A percentile compares a stretch with the other conserved stretches of the same genome.
These are phyloP conservation scores for Imleria badia DNA, from an alignment of 768 basidiomycete genomes.

Conservation along the genomic window DNA sequence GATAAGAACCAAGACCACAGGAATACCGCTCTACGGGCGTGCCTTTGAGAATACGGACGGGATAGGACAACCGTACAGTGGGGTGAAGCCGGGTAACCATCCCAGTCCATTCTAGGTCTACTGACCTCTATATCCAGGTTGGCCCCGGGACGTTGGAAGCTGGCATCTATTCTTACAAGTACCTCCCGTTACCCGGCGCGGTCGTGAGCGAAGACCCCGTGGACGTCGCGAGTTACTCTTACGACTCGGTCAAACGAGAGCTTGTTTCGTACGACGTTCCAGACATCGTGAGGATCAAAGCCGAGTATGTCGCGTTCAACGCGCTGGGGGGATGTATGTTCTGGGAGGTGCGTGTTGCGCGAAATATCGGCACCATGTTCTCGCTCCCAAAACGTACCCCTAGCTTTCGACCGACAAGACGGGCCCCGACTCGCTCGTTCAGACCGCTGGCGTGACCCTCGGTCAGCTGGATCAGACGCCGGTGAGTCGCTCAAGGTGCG, in stretches of 20 bases:
- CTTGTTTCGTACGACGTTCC: constrained; percentile 80
- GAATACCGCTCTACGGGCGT: constrained; percentile 80
- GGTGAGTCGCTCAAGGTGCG: constrained; percentile 18
- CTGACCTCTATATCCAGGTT: constrained; percentile 40
- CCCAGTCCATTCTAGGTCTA: not conserved
- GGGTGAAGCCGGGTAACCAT: constrained; percentile 40
- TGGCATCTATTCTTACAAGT: constrained; percentile 65
- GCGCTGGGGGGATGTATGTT: constrained; percentile 72
- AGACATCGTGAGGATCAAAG: constrained; percentile 62
- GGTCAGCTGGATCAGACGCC: constrained; percentile 57
- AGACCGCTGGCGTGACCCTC: constrained; percentile 44
- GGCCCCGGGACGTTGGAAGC: constrained; percentile 55
- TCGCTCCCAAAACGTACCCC: not conserved
- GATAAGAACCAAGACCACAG: constrained; percentile 18
- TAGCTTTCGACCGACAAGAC: constrained; percentile 60
- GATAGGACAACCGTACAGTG: constrained; percentile 65
- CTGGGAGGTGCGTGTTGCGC: constrained; percentile 49
- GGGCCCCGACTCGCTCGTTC: constrained; percentile 58
- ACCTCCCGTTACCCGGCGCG: constrained; percentile 62
- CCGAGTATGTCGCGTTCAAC: constrained; percentile 60
- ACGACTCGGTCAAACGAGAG: constrained; percentile 62
- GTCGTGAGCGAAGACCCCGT: constrained; percentile 63
- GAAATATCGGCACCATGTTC: not conserved
- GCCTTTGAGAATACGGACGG: constrained; percentile 71
- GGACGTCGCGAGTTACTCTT: constrained; percentile 77